Evolutionary conservation across 768 basidiomycete species (phyloP).

Genomic region (Leccinum disarticulatum): DNA sequence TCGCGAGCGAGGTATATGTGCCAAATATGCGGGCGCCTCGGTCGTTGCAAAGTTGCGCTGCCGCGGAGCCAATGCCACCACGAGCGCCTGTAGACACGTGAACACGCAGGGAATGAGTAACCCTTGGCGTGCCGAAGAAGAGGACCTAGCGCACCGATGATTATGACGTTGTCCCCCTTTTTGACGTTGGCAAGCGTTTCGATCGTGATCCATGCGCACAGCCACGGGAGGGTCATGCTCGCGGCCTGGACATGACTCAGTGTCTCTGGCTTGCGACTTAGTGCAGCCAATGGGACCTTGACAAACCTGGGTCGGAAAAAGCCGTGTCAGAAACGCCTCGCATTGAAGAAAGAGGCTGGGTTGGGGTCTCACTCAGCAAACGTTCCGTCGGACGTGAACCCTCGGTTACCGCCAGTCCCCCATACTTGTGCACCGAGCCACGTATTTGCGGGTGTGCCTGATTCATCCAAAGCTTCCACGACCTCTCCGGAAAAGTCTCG

Average conservation of each 20-base stretch:
- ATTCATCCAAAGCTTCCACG: constrained; percentile 30
- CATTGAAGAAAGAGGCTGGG: background rate
- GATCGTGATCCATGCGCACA: constrained; percentile 39
- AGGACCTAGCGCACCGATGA: constrained; percentile 23
- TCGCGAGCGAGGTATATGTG: constrained; percentile 34
- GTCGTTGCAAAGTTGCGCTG: constrained; percentile 33
- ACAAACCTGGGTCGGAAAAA: constrained; percentile 22
- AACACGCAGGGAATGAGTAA: background rate
- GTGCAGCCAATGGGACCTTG: constrained; percentile 27
- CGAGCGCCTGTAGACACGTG: constrained; percentile 27
- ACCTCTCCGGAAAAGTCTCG: constrained; percentile 38
- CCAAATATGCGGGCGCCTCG: constrained; percentile 35
- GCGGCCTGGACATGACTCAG: constrained; percentile 28
- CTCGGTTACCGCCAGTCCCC: constrained; percentile 35
- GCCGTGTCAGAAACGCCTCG: background rate
- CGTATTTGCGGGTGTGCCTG: constrained; percentile 12
- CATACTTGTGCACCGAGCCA: constrained; percentile 35
- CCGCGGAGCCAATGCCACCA: constrained; percentile 36
- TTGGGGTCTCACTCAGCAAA: constrained; percentile 33
- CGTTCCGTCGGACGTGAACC: constrained; percentile 33
- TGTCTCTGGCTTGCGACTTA: constrained; percentile 32
- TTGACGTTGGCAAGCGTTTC: constrained; percentile 35
- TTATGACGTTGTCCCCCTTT: constrained; percentile 33
- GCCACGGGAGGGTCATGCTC: constrained; percentile 36
- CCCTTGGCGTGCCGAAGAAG: background rate